These are phyloP conservation scores for Lachnellula cervina DNA, from an alignment of 2,329 filamentous ascomycete species.

Conservation along the genomic window DNA sequence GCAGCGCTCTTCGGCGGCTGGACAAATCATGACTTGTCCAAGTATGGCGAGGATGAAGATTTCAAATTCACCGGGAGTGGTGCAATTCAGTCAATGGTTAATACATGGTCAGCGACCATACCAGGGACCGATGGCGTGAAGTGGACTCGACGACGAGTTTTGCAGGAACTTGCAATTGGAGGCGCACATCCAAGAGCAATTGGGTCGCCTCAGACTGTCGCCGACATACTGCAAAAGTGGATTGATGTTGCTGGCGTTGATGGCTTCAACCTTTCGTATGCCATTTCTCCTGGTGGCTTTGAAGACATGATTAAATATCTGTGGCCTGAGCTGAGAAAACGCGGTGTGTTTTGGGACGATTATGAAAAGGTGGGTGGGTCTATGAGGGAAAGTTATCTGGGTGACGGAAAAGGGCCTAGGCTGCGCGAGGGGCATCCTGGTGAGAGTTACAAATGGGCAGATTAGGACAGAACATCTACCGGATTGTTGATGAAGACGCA, in stretches of 20 bases:
- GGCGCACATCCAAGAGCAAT: conserved; percentile 1
- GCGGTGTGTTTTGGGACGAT: conserved; percentile 48
- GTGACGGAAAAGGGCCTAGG: conserved; percentile 43
- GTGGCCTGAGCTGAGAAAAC: conserved; percentile 54
- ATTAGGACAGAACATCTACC: too few species aligned
- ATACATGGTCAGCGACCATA: neutral
- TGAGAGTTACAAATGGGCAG: conserved; percentile 37
- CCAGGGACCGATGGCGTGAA: neutral
- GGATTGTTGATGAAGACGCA: too few species aligned
- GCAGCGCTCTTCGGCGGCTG: conserved; percentile 68
- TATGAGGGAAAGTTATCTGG: conserved; percentile 55
- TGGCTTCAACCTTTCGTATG: conserved; percentile 7
- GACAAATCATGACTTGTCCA: conserved; percentile 57
- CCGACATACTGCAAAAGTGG: conserved; percentile 4
- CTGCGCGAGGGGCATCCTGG: conserved; percentile 45
- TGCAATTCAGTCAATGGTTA: conserved; percentile 8
- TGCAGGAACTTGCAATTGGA: conserved; percentile 6
- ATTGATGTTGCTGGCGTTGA: conserved; percentile 1
- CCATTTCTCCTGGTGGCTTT: conserved; percentile 50
- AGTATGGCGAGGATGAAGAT: conserved; percentile 6
- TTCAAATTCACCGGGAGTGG: conserved; percentile 1
- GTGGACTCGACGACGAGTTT: conserved; percentile 4
- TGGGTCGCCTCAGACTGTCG: conserved; percentile 2
- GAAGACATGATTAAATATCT: conserved; percentile 61
- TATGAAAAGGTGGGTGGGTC: conserved; percentile 50